These are phyloP conservation scores for Fraxinus paxiana DNA, from an alignment of 305 asterid species.

Conservation along the genomic window DNA sequence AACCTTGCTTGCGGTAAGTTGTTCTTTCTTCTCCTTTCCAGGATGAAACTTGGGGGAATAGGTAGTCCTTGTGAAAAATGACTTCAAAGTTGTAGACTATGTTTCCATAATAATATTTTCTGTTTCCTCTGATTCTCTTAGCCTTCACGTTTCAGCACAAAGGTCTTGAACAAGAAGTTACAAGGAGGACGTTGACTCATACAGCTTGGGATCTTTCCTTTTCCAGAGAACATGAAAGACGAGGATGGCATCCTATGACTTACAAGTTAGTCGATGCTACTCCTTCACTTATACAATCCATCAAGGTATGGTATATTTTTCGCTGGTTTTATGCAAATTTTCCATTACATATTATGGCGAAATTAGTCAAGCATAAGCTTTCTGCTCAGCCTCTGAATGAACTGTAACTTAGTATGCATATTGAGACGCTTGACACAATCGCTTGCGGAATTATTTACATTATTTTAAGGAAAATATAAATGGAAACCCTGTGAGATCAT, in stretches of 20 bases:
- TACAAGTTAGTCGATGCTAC: constrained; percentile 87
- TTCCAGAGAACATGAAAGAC: constrained; percentile 59
- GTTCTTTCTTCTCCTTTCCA: not conserved
- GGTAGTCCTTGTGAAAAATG: not conserved
- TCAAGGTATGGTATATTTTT: constrained; percentile 53
- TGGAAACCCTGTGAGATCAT: not conserved
- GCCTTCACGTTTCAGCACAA: constrained; percentile 45
- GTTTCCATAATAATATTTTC: not conserved
- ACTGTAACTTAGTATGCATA: not conserved
- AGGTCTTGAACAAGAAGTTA: constrained; percentile 67
- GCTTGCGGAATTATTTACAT: not conserved
- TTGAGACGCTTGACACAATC: not conserved
- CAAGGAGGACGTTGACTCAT: constrained; percentile 83
- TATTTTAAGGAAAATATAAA: not conserved
- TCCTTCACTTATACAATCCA: constrained; percentile 63
- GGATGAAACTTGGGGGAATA: not conserved
- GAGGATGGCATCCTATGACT: constrained; percentile 95
- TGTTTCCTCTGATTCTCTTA: not conserved
- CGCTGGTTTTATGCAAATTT: not conserved
- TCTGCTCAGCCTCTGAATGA: not conserved
- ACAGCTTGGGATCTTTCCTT: constrained; percentile 82
- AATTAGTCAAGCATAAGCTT: not conserved
- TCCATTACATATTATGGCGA: not conserved
- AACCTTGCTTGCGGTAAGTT: constrained; percentile 81
- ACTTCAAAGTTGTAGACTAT: not conserved